Evolutionary conservation across 139 green algal genomes (phyloP).

Genomic region (Pleodorina starrii): DNA sequence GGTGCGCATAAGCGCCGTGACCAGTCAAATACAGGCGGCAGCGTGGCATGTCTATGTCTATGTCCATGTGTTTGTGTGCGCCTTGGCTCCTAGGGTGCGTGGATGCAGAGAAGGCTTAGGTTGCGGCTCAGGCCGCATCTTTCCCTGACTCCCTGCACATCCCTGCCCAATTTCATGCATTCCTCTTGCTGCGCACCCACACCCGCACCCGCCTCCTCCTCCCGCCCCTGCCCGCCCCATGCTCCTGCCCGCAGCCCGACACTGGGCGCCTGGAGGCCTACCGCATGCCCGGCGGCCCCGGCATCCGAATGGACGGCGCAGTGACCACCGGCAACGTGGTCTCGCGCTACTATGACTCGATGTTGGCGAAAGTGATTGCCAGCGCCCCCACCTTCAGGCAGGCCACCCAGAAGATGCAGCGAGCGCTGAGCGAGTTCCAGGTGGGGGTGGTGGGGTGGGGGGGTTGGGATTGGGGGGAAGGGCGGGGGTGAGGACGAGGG

Average conservation of each 20-base stretch:
- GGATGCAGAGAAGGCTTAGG: no score
- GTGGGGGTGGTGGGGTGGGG: constrained; percentile 34
- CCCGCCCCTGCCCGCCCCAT: not conserved
- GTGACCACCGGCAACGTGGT: constrained; percentile 88
- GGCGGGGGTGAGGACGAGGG: no score
- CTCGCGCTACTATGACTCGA: constrained; percentile 89
- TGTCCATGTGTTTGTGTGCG: not conserved
- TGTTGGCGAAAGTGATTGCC: constrained; percentile 92
- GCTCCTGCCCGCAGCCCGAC: constrained; percentile 83
- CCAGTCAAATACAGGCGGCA: no score
- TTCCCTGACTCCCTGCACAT: not conserved
- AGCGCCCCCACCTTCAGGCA: constrained; percentile 78
- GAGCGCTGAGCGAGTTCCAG: constrained; percentile 92
- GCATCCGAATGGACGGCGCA: constrained; percentile 92
- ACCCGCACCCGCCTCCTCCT: not conserved
- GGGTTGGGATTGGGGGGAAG: no score
- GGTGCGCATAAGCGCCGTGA: no score
- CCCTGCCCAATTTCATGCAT: not conserved
- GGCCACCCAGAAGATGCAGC: constrained; percentile 91
- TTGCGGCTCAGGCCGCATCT: no score
- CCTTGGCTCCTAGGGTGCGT: no score
- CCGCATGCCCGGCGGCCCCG: constrained; percentile 87
- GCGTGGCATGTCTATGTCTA: not conserved
- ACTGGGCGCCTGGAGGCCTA: constrained; percentile 88
- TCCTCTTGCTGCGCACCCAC: not conserved